Conservation (phyloP, 164 flowering plant species). For the Brasenia schreberi region DNA sequence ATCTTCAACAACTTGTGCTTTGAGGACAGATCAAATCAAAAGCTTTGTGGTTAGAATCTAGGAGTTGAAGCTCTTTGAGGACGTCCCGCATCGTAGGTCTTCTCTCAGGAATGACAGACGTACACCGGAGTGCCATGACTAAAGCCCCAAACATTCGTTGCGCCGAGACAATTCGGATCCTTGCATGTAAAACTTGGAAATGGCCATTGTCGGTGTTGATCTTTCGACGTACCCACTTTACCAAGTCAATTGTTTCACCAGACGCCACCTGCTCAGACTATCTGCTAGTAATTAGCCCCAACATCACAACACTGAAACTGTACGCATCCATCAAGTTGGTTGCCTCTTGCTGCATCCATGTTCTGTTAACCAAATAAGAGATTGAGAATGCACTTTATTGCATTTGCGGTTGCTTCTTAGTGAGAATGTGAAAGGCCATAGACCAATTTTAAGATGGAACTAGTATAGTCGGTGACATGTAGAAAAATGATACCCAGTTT, state of each 20-base stretch:
- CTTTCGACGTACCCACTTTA: constrained; percentile 76
- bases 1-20: no score
- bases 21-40: no score
- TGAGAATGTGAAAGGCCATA: no score
- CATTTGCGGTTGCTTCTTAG: no score
- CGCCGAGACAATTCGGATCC: constrained; percentile 23
- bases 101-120: constrained; percentile 59
- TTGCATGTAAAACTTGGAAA: constrained; percentile 43
- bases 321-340: no score
- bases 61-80: constrained; percentile 41
- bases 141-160: constrained; percentile 52
- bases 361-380: no score
- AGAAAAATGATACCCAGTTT: background rate
- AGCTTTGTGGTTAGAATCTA: constrained; percentile 15
- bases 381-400: background rate
- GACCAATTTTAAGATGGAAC: no score
- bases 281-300: no score
- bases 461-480: background rate
- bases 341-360: no score
- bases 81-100: constrained; percentile 68
- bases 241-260: constrained; percentile 40
- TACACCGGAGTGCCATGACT: constrained; percentile 62
- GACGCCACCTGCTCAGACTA: no score
- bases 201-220: constrained; percentile 55
- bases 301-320: no score